These are phyloP conservation scores for Auricularia cornea DNA, from an alignment of 768 basidiomycete species.

Conservation along the genomic window DNA sequence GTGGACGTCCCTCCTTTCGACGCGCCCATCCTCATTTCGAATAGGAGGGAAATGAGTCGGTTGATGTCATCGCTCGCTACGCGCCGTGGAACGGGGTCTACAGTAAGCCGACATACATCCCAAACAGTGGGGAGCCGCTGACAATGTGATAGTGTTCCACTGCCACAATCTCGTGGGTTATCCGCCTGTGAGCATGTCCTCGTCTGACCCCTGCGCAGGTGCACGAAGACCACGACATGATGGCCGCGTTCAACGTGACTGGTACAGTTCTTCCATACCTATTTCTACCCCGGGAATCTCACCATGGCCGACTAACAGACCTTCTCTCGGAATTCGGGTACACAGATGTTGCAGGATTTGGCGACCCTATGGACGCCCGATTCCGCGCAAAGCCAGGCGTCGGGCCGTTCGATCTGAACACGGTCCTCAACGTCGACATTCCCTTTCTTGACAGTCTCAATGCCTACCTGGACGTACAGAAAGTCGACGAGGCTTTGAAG, in stretches of 20 bases:
- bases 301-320: not conserved
- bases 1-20: too few species aligned
- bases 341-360: not conserved
- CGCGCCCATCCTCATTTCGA: too few species aligned
- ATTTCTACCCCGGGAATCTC: not conserved
- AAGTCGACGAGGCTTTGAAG: not conserved
- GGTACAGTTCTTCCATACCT: not conserved
- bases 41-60: not conserved
- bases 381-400: not conserved
- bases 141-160: not conserved
- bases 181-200: too few species aligned
- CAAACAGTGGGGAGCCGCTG: not conserved
- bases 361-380: not conserved
- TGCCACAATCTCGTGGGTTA: not conserved
- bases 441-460: not conserved
- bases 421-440: not conserved
- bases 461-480: not conserved
- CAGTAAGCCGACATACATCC: not conserved
- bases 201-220: not conserved
- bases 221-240: slow-evolving; percentile 1
- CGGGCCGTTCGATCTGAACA: not conserved
- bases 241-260: not conserved
- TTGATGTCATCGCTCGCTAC: not conserved
- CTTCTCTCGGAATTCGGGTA: not conserved
- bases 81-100: not conserved